Percentiles rank a stretch among this genome's conserved stretches.
These are phyloP conservation scores for Perkinsus marinus DNA, from an alignment of 169 alveolate species.

Conservation along the genomic window DNA sequence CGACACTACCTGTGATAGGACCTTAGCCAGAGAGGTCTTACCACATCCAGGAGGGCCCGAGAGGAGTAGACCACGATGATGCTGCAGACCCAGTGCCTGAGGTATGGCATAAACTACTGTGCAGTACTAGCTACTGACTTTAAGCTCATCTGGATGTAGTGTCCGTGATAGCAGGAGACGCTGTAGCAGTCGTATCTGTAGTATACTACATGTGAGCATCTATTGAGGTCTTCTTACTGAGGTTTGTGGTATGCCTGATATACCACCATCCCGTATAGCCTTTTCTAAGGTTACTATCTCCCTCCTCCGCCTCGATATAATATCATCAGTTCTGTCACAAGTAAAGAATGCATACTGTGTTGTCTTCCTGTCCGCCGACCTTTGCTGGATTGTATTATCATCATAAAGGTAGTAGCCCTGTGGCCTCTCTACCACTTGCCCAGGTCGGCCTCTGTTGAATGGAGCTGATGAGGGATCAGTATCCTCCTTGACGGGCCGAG, in stretches of 20 bases:
- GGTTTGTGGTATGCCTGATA: not conserved
- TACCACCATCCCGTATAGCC: not conserved
- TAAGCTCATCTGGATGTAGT: not conserved
- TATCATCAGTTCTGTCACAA: not conserved
- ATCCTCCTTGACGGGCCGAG: not conserved
- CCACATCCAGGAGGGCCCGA: not conserved
- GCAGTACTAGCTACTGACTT: not conserved
- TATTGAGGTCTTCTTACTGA: not conserved
- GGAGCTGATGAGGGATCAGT: not conserved
- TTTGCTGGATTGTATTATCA: not conserved
- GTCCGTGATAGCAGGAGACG: not conserved
- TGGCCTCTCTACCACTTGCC: not conserved
- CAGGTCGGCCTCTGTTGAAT: not conserved
- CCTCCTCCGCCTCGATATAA: not conserved
- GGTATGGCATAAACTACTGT: not conserved
- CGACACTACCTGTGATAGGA: not conserved
- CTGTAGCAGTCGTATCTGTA: not conserved
- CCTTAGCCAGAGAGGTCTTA: not conserved
- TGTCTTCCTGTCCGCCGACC: too few relatives aligned
- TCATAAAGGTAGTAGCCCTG: not conserved
- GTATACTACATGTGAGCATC: not conserved
- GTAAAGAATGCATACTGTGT: too few relatives aligned
- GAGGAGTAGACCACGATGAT: not conserved
- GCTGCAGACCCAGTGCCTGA: not conserved
- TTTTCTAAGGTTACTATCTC: not conserved